Evolutionary conservation across 306 rosid genomes (phyloP).

Genomic region (Rosa persica): DNA sequence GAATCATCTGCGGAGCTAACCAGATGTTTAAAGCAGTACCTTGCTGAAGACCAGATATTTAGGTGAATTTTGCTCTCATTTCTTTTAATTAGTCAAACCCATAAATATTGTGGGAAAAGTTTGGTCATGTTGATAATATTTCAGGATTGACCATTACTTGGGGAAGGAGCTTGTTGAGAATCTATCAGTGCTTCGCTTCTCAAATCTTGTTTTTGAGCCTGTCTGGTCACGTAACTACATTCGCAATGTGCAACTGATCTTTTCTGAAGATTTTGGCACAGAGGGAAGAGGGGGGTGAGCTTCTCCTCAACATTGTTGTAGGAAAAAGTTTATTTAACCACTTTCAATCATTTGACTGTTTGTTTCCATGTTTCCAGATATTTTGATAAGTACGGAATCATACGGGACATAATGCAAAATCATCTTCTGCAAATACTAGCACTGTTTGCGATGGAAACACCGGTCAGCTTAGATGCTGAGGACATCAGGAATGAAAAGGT

Average conservation of each 20-base stretch:
- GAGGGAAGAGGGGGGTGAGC: constrained; percentile 97
- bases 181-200: constrained; percentile 95
- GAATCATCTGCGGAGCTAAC: constrained; percentile 84
- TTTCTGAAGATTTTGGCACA: constrained; percentile 98
- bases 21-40: constrained; percentile 73
- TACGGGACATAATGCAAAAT: constrained; percentile 97
- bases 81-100: constrained; percentile 1
- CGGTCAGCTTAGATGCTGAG: constrained; percentile 96
- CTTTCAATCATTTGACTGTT: constrained; percentile 15
- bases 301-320: constrained; percentile 12
- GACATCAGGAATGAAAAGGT: constrained; percentile 97
- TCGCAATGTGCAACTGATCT: constrained; percentile 90
- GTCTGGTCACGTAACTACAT: constrained; percentile 86
- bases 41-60: constrained; percentile 89
- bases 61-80: constrained; percentile 45
- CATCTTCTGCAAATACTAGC: constrained; percentile 97
- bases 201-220: constrained; percentile 95
- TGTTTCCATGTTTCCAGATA: constrained; percentile 49
- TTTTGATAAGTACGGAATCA: constrained; percentile 85
- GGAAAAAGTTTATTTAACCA: constrained; percentile 15
- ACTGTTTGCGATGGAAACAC: constrained; percentile 96
- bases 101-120: constrained; percentile 22
- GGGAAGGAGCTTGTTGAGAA: constrained; percentile 99
- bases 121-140: constrained; percentile 26
- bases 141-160: constrained; percentile 97